Evolutionary conservation across 106 monocot species (phyloP), one percentile per base, ranked within the genome.

Genomic region (Agapanthus africanus): DNA sequence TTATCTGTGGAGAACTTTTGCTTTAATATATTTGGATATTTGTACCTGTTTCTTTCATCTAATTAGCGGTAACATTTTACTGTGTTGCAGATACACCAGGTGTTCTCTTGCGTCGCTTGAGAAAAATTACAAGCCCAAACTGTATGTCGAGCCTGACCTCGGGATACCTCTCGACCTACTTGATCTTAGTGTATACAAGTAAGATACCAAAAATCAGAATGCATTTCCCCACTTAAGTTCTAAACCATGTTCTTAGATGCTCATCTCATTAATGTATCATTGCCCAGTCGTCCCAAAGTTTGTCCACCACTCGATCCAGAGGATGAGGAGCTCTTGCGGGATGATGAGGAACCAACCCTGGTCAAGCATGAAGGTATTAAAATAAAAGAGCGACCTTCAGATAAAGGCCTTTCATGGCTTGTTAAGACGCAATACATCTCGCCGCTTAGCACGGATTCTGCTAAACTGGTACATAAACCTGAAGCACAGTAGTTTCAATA

Each of bases 381-480:
- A 54, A 80, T 62, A 63, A 97, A 92, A 72, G 97, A 92, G 5
- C 77, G 97, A 2, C 97, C 97, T 21, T 83, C 86, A 70, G 97
- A 92, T 69, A 90, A 89, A 77, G 97, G 92, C 28, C 75, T 92
- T 40, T 78, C 86, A 40, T 97, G 97, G 97, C 74, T 97, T 76
- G 97, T 97, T 68, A 97, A 97, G 70, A 97, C 97, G 19, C 89
- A 97, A 65, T 97, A 97, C 49, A 97, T 97, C 41, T 97, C 97
- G 47, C 82, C 97, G 23, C 73, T 97, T 21, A 92, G 89, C 73
- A 77, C 54, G 60, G 97, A 97, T 49, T 70, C 88, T 37, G 87
- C 97, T 23, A 92, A 90, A 80, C 57, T 70, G 97, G 97, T 97
- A 88, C 13, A 1, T 8, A 4, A 42, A 23, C 41, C 15, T 46